These are phyloP conservation scores for Pyricularia grisea DNA, from an alignment of 2,329 filamentous ascomycete species.

Conservation along the genomic window DNA sequence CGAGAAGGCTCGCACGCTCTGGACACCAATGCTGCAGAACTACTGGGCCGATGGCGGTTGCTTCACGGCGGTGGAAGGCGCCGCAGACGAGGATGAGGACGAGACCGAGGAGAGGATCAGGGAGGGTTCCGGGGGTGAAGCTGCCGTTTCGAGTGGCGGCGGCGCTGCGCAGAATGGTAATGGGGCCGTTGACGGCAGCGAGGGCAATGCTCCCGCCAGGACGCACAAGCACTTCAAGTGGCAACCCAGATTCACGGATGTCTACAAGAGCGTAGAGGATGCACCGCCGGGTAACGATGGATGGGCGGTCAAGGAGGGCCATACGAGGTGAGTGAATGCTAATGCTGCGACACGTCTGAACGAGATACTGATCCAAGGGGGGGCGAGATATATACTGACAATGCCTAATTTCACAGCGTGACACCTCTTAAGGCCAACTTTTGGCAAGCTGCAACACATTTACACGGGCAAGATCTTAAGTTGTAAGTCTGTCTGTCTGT, in stretches of 20 bases:
- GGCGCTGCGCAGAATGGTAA: constrained; percentile 7
- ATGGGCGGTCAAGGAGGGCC: constrained; percentile 81
- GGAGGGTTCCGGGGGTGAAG: constrained; percentile 46
- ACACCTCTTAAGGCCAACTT: constrained; percentile 91
- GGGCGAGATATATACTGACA: background rate
- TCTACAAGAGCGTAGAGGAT: constrained; percentile 78
- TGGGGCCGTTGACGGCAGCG: constrained; percentile 13
- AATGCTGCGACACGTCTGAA: too few species aligned
- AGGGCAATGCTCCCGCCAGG: constrained; percentile 9
- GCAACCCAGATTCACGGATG: constrained; percentile 79
- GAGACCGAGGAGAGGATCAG: constrained; percentile 63
- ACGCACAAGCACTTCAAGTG: constrained; percentile 89
- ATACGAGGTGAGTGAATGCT: constrained; percentile 58
- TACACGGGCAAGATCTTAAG: constrained; percentile 63
- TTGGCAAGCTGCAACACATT: constrained; percentile 59
- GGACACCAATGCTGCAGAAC: constrained; percentile 82
- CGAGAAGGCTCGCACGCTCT: constrained; percentile 63
- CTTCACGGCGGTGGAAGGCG: constrained; percentile 70
- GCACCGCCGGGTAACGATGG: constrained; percentile 79
- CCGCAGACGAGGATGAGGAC: constrained; percentile 54
- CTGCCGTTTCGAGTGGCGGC: constrained; percentile 21
- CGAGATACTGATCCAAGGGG: background rate
- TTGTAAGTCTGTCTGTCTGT: constrained; percentile 57
- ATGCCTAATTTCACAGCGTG: constrained; percentile 44
- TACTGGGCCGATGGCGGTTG: constrained; percentile 79